Base-by-base conservation (phyloP, 148 eudicot genomes). In the Agrostemma githago region DNA sequence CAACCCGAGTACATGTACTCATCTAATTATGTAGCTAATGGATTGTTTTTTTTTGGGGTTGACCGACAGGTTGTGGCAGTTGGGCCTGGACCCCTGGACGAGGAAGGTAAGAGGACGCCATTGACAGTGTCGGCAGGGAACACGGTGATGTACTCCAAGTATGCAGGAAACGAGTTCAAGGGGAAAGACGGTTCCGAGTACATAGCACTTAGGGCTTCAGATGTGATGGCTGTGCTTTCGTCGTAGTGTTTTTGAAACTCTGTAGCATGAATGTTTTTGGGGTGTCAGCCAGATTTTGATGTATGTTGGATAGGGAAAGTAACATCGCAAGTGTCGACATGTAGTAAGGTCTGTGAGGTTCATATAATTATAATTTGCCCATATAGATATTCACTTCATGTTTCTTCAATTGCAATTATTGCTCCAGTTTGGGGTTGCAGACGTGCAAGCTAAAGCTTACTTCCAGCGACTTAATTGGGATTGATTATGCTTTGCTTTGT, bases 161-260 rank as follows among this genome's bases (percentile, higher is more conserved):
- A 87, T 66, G 96, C 97, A 0, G 97, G 97, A 34, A 92, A 85
- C 72, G 97, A 92, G 62, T 92, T 90, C 84, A 87, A 92, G 87
- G 93, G 93, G 7, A 76, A 77, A 39, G 97, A 90, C 76, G 97
- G 97, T 26, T 84, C 93, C 6, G 83, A 90, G 8, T 92, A 90
- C 80, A 90, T 90, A 19, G 87, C 83, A 20, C 88, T 92, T 53
- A 80, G 86, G 79, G 90, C 86, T 17, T 82, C 96, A 21, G 97
- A 92, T 80, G 86, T 92, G 10, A 90, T 90, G 87, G 97, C 97
- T 14, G 91, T 90, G 74, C 78, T 79, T 9, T 74, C 78, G 44
- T 79, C 70, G 34, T 26, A 26, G 34, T 26, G 70, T 54, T 11
- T 56, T 0, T 0, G 39, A 53, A 66, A 21, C 4, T 8, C 8